Percentiles rank a stretch among this genome's conserved stretches.
phyloP scores from a whole-genome alignment of 148 eudicot species.

The Amaranthus cruentus region DNA sequence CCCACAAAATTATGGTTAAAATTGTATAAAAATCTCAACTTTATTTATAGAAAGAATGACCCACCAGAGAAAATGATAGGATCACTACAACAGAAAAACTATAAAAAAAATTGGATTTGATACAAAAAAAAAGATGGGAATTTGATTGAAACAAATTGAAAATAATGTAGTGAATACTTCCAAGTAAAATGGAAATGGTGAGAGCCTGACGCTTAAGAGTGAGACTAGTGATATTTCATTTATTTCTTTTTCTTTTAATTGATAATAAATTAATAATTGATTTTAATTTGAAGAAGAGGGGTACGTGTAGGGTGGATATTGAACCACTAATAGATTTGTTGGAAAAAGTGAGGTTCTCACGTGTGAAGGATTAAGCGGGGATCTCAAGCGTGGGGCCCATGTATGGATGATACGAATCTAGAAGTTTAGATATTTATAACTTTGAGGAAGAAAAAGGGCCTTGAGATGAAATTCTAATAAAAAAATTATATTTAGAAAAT shows the following conservation, averaged over 20 bases:
- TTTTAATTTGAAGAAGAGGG: not conserved
- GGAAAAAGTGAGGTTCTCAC: slow-evolving; percentile 1
- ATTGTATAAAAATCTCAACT: not conserved
- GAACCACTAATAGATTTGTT: not conserved
- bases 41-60: not conserved
- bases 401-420: not conserved
- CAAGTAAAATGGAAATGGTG: not conserved
- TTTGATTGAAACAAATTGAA: not conserved
- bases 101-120: not conserved
- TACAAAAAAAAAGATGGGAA: not conserved
- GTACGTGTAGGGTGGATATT: not conserved
- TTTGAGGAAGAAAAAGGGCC: not conserved
- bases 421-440: not conserved
- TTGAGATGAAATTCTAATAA: not conserved
- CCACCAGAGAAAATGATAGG: not conserved
- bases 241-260: not conserved
- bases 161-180: not conserved
- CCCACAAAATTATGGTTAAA: not conserved
- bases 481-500: not conserved
- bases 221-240: not conserved
- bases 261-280: not conserved
- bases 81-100: not conserved
- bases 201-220: not conserved
- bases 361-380: slow-evolving; percentile 2
- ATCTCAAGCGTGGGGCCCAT: slow-evolving; percentile 11